Conservation (phyloP, 257 asterid species). For the Knoxia roxburghii region DNA sequence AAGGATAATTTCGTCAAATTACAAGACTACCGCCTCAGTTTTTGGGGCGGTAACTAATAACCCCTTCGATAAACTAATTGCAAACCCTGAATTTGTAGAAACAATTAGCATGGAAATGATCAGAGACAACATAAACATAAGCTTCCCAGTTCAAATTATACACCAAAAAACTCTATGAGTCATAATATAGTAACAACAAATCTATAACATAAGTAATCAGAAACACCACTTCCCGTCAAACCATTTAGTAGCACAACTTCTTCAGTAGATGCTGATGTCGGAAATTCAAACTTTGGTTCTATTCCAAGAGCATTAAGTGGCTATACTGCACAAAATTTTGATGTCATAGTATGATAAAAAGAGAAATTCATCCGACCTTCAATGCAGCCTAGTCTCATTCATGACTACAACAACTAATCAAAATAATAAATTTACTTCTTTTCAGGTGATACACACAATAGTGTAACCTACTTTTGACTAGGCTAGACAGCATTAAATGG, state of each 20-base stretch:
- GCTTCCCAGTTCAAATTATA: neutral
- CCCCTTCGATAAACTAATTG: neutral
- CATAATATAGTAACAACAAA: neutral
- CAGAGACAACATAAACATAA: neutral
- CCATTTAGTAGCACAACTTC: conserved; percentile 64
- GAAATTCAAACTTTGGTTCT: too few relatives aligned
- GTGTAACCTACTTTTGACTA: neutral
- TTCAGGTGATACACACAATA: neutral
- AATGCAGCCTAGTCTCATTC: neutral
- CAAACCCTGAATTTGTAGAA: neutral
- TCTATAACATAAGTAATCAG: conserved; percentile 63
- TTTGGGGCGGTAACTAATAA: too few relatives aligned
- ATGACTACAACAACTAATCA: neutral
- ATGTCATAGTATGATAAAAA: neutral
- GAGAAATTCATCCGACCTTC: neutral
- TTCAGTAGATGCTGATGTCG: conserved; percentile 35
- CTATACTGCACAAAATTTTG: conserved; percentile 39
- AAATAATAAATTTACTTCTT: neutral
- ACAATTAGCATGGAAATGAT: neutral
- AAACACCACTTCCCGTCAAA: conserved; percentile 61
- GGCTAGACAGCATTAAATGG: neutral
- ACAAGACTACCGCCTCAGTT: too few relatives aligned
- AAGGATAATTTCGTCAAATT: too few relatives aligned
- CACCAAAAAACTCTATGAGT: neutral
- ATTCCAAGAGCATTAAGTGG: conserved; percentile 64